phyloP scores from a whole-genome alignment of 129 eudicot genomes.

The Tanacetum coccineum region DNA sequence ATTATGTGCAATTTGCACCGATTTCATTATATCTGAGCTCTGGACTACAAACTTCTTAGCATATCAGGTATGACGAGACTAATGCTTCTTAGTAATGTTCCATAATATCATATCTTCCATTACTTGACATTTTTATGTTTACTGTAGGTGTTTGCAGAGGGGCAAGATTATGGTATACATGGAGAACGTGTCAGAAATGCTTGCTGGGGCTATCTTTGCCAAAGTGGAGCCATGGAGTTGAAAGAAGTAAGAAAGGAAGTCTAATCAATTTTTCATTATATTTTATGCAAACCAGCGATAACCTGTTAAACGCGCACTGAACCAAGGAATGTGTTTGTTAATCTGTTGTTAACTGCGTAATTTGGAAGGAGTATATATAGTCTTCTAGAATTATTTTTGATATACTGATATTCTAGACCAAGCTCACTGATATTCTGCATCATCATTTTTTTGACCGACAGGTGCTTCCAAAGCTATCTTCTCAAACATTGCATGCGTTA shows the following conservation, averaged over 20 bases:
- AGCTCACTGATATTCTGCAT: constrained; percentile 7
- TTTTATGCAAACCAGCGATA: too few species aligned
- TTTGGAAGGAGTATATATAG: too few species aligned
- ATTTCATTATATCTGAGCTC: constrained; percentile 85
- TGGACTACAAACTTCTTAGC: constrained; percentile 97
- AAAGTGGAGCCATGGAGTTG: constrained; percentile 88
- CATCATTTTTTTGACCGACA: constrained; percentile 24
- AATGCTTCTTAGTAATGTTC: constrained; percentile 8
- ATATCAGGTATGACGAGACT: constrained; percentile 72
- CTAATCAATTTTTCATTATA: neutral
- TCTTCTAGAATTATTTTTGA: neutral
- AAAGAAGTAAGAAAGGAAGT: constrained; percentile 65
- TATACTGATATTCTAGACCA: neutral
- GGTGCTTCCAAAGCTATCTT: constrained; percentile 97
- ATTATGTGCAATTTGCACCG: constrained; percentile 95
- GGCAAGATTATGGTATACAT: constrained; percentile 93
- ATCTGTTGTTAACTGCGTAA: too few species aligned
- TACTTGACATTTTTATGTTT: constrained; percentile 22
- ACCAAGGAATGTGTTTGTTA: too few species aligned
- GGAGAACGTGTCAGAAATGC: constrained; percentile 99
- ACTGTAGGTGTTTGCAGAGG: constrained; percentile 83
- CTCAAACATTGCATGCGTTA: constrained; percentile 85
- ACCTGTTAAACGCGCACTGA: too few species aligned
- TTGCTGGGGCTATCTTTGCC: constrained; percentile 99
- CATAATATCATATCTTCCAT: constrained; percentile 15